Conservation (phyloP, 75 land plant species). For the Cryptomeria japonica region DNA sequence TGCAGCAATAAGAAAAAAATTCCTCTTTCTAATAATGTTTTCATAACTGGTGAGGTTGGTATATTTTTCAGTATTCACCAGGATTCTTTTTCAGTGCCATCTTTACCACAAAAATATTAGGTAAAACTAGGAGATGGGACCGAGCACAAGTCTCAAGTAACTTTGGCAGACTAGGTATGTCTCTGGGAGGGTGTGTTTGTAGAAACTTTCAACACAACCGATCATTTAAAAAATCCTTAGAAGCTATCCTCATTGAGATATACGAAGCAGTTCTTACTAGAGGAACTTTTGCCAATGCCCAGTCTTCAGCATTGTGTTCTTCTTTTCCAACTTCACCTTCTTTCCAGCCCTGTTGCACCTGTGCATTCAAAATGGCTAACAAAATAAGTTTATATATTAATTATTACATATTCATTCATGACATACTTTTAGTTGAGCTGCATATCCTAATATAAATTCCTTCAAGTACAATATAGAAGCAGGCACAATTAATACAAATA, state of each 20-base stretch:
- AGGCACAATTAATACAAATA: neutral
- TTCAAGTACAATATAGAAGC: neutral
- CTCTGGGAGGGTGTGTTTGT: neutral
- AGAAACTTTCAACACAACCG: neutral
- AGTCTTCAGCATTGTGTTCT: slow-evolving; percentile 57
- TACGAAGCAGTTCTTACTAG: slow-evolving; percentile 24
- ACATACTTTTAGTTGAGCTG: neutral
- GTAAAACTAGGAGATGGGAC: neutral
- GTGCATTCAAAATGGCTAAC: neutral
- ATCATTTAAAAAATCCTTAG: neutral
- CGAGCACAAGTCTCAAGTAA: neutral
- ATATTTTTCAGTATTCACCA: neutral
- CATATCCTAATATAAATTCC: neutral
- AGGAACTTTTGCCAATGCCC: slow-evolving; percentile 47
- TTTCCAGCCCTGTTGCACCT: neutral
- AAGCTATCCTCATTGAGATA: neutral
- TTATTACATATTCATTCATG: neutral
- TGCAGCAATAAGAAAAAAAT: neutral
- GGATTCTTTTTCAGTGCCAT: neutral
- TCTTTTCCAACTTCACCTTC: slow-evolving; percentile 1
- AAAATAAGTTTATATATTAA: neutral
- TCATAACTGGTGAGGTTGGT: neutral
- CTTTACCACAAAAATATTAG: neutral
- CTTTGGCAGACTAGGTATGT: neutral
- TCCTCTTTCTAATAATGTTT: neutral